Conservation (phyloP, 495 filamentous ascomycete genomes). For the Penicilliopsis zonata region DNA sequence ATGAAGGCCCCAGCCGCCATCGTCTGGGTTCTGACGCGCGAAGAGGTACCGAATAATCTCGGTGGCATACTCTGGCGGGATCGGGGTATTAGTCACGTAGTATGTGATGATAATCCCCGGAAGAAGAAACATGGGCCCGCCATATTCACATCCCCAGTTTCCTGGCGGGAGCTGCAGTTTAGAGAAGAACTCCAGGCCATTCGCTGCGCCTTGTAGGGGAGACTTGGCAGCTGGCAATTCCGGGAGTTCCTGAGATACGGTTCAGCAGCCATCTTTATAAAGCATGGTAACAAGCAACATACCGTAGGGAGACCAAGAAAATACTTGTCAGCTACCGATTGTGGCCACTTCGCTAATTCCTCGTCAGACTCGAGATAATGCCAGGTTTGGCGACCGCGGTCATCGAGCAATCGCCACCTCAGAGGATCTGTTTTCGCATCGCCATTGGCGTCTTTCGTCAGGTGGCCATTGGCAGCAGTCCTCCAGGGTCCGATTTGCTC, state of each 20-base stretch:
- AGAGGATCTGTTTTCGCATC: constrained; percentile 56
- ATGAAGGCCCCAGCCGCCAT: constrained; percentile 95
- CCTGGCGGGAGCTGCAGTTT: constrained; percentile 78
- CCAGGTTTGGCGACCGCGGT: constrained; percentile 83
- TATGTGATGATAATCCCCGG: constrained; percentile 78
- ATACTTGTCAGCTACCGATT: constrained; percentile 73
- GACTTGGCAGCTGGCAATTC: constrained; percentile 56
- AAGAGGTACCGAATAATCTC: constrained; percentile 94
- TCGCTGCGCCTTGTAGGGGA: constrained; percentile 64
- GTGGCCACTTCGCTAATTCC: constrained; percentile 67
- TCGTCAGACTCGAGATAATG: constrained; percentile 77
- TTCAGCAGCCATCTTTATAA: constrained; percentile 3
- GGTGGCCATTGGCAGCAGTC: constrained; percentile 26
- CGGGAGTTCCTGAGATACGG: constrained; percentile 49
- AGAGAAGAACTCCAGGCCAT: constrained; percentile 83
- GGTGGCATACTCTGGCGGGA: constrained; percentile 66
- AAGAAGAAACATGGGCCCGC: constrained; percentile 78
- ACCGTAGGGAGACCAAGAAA: constrained; percentile 64
- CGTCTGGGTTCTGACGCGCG: constrained; percentile 70
- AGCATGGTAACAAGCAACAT: constrained; percentile 1
- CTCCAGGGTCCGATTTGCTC: constrained; percentile 30
- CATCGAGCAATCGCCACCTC: constrained; percentile 76
- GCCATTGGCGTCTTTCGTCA: constrained; percentile 25
- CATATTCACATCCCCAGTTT: constrained; percentile 96
- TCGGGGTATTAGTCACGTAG: constrained; percentile 81